Conservation (phyloP, 345 rosid species). For the Brassica carinata region DNA sequence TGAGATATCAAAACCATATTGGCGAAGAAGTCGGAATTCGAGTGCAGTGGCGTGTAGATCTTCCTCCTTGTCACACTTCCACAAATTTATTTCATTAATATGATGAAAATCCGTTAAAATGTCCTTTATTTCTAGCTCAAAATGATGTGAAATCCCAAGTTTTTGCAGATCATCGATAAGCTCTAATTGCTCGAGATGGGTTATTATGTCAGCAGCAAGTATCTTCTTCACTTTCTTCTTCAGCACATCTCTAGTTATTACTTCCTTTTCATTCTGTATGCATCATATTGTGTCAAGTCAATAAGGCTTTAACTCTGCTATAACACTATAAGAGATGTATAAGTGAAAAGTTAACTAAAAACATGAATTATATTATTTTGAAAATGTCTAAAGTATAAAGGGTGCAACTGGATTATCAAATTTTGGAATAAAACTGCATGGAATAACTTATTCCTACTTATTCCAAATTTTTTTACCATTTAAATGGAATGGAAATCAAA, state of each 20-base stretch:
- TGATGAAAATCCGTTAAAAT: conserved; percentile 15
- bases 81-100: not conserved
- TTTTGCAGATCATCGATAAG: conserved; percentile 23
- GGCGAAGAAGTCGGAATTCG: conserved; percentile 40
- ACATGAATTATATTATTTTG: too few species aligned
- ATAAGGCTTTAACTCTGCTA: not conserved
- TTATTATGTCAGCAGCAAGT: not conserved
- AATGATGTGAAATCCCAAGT: conserved; percentile 49
- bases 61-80: not conserved
- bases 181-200: not conserved
- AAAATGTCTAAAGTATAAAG: too few species aligned
- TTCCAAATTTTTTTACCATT: too few species aligned
- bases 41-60: conserved; percentile 24
- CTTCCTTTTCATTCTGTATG: not conserved
- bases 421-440: too few species aligned
- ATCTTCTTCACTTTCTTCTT: conserved; percentile 11
- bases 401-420: too few species aligned
- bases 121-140: conserved; percentile 34
- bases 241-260: not conserved
- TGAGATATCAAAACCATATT: conserved; percentile 34
- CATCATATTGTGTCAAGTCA: not conserved
- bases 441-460: too few species aligned
- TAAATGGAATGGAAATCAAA: too few species aligned
- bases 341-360: not conserved
- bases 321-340: not conserved